phyloP scores from a whole-genome alignment of 78 protist species.

The Emiliania huxleyi region DNA sequence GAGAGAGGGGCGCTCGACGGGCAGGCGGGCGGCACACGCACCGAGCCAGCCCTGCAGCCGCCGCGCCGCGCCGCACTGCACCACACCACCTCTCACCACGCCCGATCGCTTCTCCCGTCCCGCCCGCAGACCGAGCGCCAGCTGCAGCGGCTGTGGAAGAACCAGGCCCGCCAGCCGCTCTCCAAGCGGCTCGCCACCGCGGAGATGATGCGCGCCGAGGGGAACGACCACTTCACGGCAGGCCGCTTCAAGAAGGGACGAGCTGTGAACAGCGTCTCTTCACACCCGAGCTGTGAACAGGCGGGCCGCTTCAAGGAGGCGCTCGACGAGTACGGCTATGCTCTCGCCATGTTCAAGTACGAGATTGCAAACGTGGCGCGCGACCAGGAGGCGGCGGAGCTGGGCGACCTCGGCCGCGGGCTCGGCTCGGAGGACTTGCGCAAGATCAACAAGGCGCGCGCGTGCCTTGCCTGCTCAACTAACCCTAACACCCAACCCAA shows the following conservation, averaged over 20 bases:
- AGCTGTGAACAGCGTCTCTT: too few species aligned
- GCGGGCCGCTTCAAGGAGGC: not conserved
- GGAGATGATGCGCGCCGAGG: not conserved
- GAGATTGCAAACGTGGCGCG: not conserved
- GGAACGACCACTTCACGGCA: not conserved
- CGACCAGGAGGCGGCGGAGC: slow-evolving; percentile 2
- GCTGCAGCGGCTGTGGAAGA: not conserved
- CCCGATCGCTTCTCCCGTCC: too few species aligned
- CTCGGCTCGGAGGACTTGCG: not conserved
- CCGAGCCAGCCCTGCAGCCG: too few species aligned
- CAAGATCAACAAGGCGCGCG: not conserved
- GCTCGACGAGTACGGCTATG: not conserved
- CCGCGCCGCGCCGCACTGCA: too few species aligned
- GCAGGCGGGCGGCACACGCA: too few species aligned
- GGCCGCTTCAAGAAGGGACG: too few species aligned
- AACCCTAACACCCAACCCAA: too few species aligned
- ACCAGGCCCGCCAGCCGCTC: not conserved
- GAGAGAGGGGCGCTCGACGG: not conserved
- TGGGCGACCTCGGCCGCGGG: not conserved
- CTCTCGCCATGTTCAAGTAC: not conserved
- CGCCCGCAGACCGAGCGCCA: not conserved
- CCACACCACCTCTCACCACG: too few species aligned
- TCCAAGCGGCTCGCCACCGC: not conserved
- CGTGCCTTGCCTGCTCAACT: not conserved
- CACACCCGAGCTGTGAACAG: too few species aligned